These are phyloP conservation scores for Fusarium sacchari DNA, from an alignment of 2,329 filamentous ascomycete genomes.

Conservation along the genomic window DNA sequence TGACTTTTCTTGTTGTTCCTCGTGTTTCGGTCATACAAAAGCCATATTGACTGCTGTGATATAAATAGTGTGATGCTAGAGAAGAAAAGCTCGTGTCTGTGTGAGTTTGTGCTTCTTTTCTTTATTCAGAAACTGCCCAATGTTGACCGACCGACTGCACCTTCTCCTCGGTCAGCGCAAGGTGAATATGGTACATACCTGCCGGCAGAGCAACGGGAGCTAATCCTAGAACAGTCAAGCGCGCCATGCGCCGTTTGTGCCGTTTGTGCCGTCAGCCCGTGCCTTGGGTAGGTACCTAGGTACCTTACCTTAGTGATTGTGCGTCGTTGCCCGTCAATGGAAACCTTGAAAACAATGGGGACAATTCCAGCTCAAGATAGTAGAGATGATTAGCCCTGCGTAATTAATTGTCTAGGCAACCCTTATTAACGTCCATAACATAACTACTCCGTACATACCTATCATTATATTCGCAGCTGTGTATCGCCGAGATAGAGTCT, in stretches of 20 bases:
- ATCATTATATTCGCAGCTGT: background rate
- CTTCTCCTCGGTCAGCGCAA: background rate
- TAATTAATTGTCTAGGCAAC: background rate
- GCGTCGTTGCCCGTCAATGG: background rate
- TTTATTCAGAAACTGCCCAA: background rate
- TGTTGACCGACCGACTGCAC: background rate
- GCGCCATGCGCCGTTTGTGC: background rate
- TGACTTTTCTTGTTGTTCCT: background rate
- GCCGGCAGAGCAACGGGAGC: background rate
- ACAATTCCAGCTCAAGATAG: background rate
- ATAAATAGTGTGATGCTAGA: background rate
- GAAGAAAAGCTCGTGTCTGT: background rate
- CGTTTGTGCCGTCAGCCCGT: background rate
- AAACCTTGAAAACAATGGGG: background rate
- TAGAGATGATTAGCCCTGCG: background rate
- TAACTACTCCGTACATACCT: background rate
- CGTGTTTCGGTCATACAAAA: background rate
- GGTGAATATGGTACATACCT: background rate
- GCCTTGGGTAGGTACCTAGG: too few relatives aligned
- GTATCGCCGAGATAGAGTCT: background rate
- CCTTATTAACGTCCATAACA: background rate
- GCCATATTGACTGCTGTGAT: background rate
- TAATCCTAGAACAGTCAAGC: constrained; percentile 11
- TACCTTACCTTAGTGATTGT: constrained; percentile 1
- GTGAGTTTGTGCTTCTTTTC: background rate